Base-by-base conservation (phyloP, 148 eudicot genomes). In the Drosera capensis region DNA sequence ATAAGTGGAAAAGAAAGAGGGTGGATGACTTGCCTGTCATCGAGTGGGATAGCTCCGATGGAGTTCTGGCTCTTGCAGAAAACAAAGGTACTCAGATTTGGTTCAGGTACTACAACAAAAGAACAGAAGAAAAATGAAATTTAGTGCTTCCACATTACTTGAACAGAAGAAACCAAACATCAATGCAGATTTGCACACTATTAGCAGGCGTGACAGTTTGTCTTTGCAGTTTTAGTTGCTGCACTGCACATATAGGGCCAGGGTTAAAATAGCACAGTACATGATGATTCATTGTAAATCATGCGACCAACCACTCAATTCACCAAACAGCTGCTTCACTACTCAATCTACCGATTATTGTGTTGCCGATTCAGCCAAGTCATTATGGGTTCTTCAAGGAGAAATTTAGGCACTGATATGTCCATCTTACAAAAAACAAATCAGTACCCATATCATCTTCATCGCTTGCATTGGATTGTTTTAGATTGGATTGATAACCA, bases 401-500 rank as follows among this genome's bases (percentile, higher is more conserved):
- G 15, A 21, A 7, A 11, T 15, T 37, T 34, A 29, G 36, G 50
- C 26, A 19, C 9, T 5, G 29, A 45, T 8, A 22, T 49, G 37
- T n/a, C n/a, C n/a, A n/a, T n/a, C n/a, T n/a, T n/a, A n/a, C n/a
- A 52, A 15, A 39, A 12, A 23, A 30, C 21, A 51, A n/a, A n/a
- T 11, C 48, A 26, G 24, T 79, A 84, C 97, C 97, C 95, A 84
- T 90, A 70, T 90, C 95, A 61, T 84, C 87, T 48, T 80, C 92
- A 65, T 83, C 94, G 46, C 97, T 84, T 23, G 76, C 78, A 51
- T 65, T 64, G 59, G 95, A 90, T 74, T 90, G 97, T 70, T 81
- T 80, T 41, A 80, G 52, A 57, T 75, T 73, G 49, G 97, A 90
- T 68, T 84, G 76, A 66, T 80, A 84, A 29, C 82, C 79, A 56